Conservation (phyloP, 345 rosid species). For the Lumnitzera racemosa region DNA sequence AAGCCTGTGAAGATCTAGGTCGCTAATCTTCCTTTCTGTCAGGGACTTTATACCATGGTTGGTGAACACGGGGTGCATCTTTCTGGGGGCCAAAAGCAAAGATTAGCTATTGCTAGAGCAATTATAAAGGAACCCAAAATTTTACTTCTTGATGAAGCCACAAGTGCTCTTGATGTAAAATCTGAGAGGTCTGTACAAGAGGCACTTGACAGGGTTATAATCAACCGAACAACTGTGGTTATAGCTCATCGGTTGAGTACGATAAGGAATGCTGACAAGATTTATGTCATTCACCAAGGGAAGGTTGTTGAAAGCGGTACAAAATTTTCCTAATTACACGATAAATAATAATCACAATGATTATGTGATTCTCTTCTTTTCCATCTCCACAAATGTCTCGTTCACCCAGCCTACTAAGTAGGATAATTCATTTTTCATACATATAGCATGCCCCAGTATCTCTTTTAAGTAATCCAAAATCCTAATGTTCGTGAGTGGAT, state of each 20-base stretch:
- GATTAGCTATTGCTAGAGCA: slow-evolving; percentile 68
- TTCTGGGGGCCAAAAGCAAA: slow-evolving; percentile 81
- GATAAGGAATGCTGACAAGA: slow-evolving; percentile 40
- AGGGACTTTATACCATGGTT: slow-evolving; percentile 69
- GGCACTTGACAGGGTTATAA: slow-evolving; percentile 54
- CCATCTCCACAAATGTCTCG: no score
- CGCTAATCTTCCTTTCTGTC: not conserved
- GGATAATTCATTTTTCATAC: no score
- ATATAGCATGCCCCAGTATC: no score
- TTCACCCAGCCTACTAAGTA: no score
- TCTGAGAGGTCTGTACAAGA: slow-evolving; percentile 57
- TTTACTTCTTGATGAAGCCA: slow-evolving; percentile 67
- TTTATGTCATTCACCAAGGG: slow-evolving; percentile 55
- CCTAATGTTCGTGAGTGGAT: no score
- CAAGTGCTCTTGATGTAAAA: slow-evolving; percentile 70
- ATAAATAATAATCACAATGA: no score
- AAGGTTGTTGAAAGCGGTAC: slow-evolving; percentile 55
- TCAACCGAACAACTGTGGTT: slow-evolving; percentile 49
- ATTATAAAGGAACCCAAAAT: slow-evolving; percentile 60
- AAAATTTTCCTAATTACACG: not conserved
- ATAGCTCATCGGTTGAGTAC: slow-evolving; percentile 63
- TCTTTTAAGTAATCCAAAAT: no score
- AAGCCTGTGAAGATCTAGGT: no score
- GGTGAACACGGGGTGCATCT: slow-evolving; percentile 81
- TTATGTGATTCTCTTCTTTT: no score